Conservation (phyloP, 2,329 filamentous ascomycete species). For the Bimuria novae-zelandiae region DNA sequence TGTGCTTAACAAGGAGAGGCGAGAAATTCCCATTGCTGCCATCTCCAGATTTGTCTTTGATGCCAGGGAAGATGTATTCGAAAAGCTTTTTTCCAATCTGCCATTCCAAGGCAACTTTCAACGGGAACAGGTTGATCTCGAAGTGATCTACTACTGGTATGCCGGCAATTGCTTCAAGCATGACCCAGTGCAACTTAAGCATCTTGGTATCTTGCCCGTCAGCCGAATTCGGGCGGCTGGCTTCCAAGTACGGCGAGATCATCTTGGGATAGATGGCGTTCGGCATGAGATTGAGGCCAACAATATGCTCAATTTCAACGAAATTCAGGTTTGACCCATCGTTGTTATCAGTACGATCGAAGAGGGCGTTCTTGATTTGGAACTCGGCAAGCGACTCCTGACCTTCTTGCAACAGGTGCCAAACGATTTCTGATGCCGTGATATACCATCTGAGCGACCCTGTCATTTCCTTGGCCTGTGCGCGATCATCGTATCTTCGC, state of each 20-base stretch:
- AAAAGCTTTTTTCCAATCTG: conserved; percentile 93
- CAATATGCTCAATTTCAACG: conserved; percentile 83
- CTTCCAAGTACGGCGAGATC: conserved; percentile 84
- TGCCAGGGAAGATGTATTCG: conserved; percentile 94
- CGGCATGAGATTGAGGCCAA: conserved; percentile 85
- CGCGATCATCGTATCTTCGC: conserved; percentile 73
- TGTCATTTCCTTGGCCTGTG: conserved; percentile 67
- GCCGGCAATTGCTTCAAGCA: conserved; percentile 96
- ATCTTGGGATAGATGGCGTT: conserved; percentile 96
- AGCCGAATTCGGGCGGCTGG: conserved; percentile 53
- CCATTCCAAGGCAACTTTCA: conserved; percentile 91
- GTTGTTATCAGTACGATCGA: conserved; percentile 93
- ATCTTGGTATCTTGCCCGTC: conserved; percentile 74
- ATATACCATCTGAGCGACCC: conserved; percentile 91
- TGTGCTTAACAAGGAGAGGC: conserved; percentile 63
- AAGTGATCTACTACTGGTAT: conserved; percentile 98
- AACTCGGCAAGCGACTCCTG: conserved; percentile 90
- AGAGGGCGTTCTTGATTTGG: conserved; percentile 87
- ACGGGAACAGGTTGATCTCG: conserved; percentile 88
- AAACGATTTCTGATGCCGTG: conserved; percentile 92
- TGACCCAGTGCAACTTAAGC: conserved; percentile 94
- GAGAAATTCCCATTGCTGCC: conserved; percentile 59
- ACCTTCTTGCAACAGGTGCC: conserved; percentile 89
- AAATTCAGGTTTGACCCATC: conserved; percentile 96
- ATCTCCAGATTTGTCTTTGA: conserved; percentile 58